Evolutionary conservation across 2,329 filamentous ascomycete genomes (phyloP), one percentile per base, ranked within the genome.

Genomic region (Ophiostoma ulmi): DNA sequence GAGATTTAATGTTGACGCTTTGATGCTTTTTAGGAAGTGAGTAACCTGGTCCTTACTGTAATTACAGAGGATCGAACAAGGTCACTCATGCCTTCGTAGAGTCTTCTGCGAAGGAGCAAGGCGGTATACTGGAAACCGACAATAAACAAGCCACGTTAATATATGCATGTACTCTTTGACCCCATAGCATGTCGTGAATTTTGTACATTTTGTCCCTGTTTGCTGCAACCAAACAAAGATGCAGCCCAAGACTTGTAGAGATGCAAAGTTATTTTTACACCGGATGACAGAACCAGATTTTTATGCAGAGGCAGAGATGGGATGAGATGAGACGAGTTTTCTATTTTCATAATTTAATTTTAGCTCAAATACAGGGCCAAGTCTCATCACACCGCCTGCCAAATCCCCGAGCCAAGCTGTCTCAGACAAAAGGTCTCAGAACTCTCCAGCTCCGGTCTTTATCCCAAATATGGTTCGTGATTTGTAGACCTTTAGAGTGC

Each of bases 371-470:
- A 48, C 3, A 48, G 44, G 44, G 38, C 44, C 44, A n/a, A 26
- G 8, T 26, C 52, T 10, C 3, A 58, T 58, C 52, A 58, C 52
- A 26, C 52, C 52, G 52, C 52, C 52, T 58, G 52, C 22, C 52
- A 58, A 26, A 58, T 8, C n/a, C 52, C 52, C n/a, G 5, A 58
- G 52, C 52, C n/a, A 58, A 58, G 52, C 52, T 58, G 52, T 58
- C 52, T 58, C 52, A 58, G 4, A 26, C 52, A 26, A 22, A n/a
- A 58, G 22, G 52, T 58, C 52, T 58, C 52, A 58, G 52, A 58
- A 22, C n/a, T 58, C 52, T 55, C 52, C 52, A 58, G 52, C 52
- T 26, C 11, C n/a, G n/a, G 22, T 58, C 52, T 58, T 58, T 58
- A 22, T 26, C 8, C 52, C 22, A 5, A 22, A 4, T 14, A 22